Evolutionary conservation across 768 basidiomycete species (phyloP).

Genomic region (Suillus occidentalis): DNA sequence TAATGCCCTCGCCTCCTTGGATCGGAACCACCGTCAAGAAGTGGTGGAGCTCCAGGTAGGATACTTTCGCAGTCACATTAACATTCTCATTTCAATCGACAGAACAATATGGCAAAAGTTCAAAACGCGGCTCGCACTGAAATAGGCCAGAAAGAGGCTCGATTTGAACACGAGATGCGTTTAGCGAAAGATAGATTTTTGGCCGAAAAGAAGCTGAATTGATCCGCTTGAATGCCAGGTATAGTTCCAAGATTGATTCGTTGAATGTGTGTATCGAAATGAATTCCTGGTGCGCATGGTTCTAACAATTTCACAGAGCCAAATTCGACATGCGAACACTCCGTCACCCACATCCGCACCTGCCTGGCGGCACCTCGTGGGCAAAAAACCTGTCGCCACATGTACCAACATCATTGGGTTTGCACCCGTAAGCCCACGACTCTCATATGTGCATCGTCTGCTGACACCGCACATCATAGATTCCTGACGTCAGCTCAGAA

Average conservation of each 20-base stretch:
- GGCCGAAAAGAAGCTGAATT: neutral
- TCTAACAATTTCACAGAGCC: neutral
- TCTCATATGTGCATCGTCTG: neutral
- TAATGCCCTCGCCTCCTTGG: neutral
- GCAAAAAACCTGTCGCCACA: neutral
- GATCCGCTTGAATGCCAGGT: neutral
- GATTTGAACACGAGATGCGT: neutral
- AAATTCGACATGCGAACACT: neutral
- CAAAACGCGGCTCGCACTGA: neutral
- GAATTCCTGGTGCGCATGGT: neutral
- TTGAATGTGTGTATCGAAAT: neutral
- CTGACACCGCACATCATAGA: neutral
- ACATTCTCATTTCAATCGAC: neutral
- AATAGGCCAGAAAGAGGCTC: neutral
- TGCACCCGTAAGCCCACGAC: neutral
- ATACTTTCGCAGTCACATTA: neutral
- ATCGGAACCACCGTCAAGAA: neutral
- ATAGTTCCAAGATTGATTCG: neutral
- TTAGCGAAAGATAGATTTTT: neutral
- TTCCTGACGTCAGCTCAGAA: neutral
- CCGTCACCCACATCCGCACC: neutral
- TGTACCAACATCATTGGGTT: neutral
- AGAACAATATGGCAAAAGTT: neutral
- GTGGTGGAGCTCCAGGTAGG: neutral
- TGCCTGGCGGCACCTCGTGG: neutral